Base-by-base conservation (phyloP, 495 filamentous ascomycete species). In the Talaromyces adpressus region DNA sequence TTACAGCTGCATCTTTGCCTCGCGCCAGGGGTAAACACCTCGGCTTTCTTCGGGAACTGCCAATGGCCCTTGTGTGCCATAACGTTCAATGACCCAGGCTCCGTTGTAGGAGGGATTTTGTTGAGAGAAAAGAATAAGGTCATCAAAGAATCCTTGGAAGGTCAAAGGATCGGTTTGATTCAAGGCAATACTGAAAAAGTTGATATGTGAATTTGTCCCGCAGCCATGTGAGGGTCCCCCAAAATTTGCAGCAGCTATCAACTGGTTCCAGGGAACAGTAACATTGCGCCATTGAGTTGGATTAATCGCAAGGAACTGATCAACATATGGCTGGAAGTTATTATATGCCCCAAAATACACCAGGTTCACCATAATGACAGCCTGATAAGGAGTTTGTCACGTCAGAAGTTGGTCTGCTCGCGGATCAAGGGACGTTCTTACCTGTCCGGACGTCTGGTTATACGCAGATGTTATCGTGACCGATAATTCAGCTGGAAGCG, bases 11-110 rank as follows among this genome's bases (percentile, higher is more conserved):
- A 69, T 69, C 54, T 63, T 71, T 1, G 70, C 61, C 32, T 67
- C 64, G 8, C 76, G 65, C 69, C 69, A 74, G 39, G 73, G 72
- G 65, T 73, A 77, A 18, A 73, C 72, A 11, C 74, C 76, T 20
- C 57, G 57, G 51, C 54, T 36, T 66, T 64, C 27, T 63, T 57
- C 6, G 66, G 61, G 12, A 75, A 66, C 0, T 69, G 69, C 16
- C 39, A 7, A 14, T 72, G 63, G 23, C 68, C 76, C 32, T 75
- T 59, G 14, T 68, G 56, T 73, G 6, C 69, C 64, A 58, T 71
- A 79, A 3, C 65, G 64, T 22, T 75, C 68, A 11, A 71, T 62
- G 12, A 68, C 62, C 23, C 63, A 54, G 8, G 63, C 49, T 27
- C 62, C 65, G 25, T 65, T 62, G 58, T 54, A 64, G 1, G 62